Evolutionary conservation across 2,329 filamentous ascomycete genomes (phyloP), one percentile per base, ranked within the genome.

Genomic region (Shiraia bambusicola): DNA sequence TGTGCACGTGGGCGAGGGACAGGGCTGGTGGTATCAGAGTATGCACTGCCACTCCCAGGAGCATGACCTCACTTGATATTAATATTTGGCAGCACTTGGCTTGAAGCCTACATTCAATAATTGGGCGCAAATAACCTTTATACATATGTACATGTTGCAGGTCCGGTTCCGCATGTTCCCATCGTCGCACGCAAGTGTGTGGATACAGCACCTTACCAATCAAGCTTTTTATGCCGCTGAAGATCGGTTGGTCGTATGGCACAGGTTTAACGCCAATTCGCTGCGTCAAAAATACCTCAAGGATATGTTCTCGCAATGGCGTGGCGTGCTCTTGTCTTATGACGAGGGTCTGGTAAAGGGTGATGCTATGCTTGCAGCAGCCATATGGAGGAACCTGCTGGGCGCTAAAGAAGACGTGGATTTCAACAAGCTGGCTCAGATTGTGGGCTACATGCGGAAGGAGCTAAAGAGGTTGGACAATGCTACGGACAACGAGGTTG

Each of bases 41-140:
- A 74, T 40, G 78, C 50, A 35, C 24, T 33, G 37, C 19, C 19
- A 33, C 6, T n/a, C 14, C 14, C 16, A 25, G 15, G 16, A 13
- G 17, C 26, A 22, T 11, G 6, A 34, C 17, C 7, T 34, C 29
- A 10, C 16, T 32, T 22, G 12, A 31, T 28, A 40, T 47, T 60
- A 42, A 63, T 37, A 25, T 3, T n/a, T 38, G 28, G 36, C 59
- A 95, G 88, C 84, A 37, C 81, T 95, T 50, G 81, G 81, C 17
- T 81, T 98, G 13, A 77, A 80, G 24, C 88, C 90, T 1, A 97
- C 90, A 0, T 98, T 98, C 70, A 91, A 85, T 65, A 92, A 88
- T 42, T 98, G 93, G 93, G 88, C 90, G 14, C 91, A 97, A 70
- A 85, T 97, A 31, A 93, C 91, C 26, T 95, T 95, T 78, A 79